Conservation (phyloP, 208 protist species). For the Porcisia hertigi region DNA sequence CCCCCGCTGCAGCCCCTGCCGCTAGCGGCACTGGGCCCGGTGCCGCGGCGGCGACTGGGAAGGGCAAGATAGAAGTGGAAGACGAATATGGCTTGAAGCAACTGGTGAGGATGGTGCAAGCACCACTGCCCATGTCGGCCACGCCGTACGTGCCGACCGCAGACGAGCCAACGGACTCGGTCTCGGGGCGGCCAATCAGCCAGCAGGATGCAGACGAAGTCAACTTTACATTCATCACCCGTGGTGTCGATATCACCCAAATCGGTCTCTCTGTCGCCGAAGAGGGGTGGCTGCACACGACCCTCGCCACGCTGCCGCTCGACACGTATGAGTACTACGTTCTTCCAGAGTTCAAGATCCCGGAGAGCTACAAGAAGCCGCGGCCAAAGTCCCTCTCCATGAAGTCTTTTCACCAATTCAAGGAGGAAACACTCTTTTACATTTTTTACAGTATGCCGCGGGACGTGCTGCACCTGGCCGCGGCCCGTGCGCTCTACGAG, state of each 20-base stretch:
- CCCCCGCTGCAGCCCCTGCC: conserved; percentile 1
- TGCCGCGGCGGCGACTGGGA: conserved; percentile 5
- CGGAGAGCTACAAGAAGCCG: conserved; percentile 80
- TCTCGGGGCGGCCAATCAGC: conserved; percentile 40
- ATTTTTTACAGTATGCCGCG: conserved; percentile 99
- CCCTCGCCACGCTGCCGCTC: conserved; percentile 63
- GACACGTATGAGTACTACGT: conserved; percentile 65
- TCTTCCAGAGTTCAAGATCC: conserved; percentile 77
- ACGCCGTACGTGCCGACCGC: conserved; percentile 27
- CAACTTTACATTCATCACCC: conserved; percentile 70
- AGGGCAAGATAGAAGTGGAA: conserved; percentile 57
- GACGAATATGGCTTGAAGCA: conserved; percentile 71
- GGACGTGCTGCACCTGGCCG: conserved; percentile 95
- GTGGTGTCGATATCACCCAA: conserved; percentile 72
- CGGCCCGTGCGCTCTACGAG: conserved; percentile 91
- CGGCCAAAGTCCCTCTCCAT: conserved; percentile 74
- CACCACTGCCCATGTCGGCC: conserved; percentile 38
- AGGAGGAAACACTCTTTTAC: conserved; percentile 97
- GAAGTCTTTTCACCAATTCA: conserved; percentile 88
- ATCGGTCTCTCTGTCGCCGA: conserved; percentile 69
- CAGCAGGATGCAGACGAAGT: conserved; percentile 50
- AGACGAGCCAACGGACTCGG: conserved; percentile 34
- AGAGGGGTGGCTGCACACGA: conserved; percentile 74
- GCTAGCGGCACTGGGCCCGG: background rate
- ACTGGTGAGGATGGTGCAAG: conserved; percentile 43